Evolutionary conservation across 2,329 filamentous ascomycete species (phyloP).

Genomic region (Aspergillus ochraceoroseus): DNA sequence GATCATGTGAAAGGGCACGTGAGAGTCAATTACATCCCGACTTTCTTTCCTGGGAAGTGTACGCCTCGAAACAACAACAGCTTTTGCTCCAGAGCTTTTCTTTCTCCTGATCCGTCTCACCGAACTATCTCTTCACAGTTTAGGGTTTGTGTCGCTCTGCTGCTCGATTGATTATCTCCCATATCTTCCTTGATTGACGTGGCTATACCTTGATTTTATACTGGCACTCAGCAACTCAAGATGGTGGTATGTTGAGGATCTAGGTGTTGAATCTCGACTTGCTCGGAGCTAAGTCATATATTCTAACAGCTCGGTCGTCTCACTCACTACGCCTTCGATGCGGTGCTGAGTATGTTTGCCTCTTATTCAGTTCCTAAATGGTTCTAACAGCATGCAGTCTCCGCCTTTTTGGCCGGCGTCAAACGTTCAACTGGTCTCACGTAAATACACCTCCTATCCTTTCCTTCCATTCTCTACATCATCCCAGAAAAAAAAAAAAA

Average conservation of each 20-base stretch:
- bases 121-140: not conserved
- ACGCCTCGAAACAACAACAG: not conserved
- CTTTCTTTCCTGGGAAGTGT: not conserved
- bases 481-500: conserved; percentile 1
- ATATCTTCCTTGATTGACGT: conserved; percentile 9
- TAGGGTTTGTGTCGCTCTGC: not conserved
- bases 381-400: conserved; percentile 57
- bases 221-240: not conserved
- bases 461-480: conserved; percentile 16
- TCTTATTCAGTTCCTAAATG: not conserved
- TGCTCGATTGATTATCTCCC: not conserved
- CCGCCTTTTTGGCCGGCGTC: conserved; percentile 92
- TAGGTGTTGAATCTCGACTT: too few species aligned
- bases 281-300: too few species aligned
- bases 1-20: conserved; percentile 12
- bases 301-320: conserved; percentile 92
- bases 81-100: not conserved
- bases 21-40: conserved; percentile 6
- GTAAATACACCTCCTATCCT: conserved; percentile 57
- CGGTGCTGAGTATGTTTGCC: conserved; percentile 69
- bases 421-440: conserved; percentile 96
- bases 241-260: conserved; percentile 15
- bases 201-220: not conserved
- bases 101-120: conserved; percentile 7
- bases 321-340: conserved; percentile 93